phyloP scores from a whole-genome alignment of 345 rosid species.

The Pseudoturritis turrita region DNA sequence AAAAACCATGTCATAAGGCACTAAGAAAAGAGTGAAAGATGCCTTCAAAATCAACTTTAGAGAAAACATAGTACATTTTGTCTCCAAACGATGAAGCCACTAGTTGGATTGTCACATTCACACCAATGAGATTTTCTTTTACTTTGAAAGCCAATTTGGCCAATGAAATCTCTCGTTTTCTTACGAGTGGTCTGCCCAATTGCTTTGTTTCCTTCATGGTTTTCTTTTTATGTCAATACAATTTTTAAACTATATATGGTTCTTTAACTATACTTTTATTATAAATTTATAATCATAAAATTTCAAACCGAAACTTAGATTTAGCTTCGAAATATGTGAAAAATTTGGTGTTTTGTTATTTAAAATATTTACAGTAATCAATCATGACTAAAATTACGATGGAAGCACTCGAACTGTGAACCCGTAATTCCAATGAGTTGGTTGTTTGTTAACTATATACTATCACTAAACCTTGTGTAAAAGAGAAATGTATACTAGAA shows the following conservation, averaged over 20 bases:
- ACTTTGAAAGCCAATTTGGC: constrained; percentile 15
- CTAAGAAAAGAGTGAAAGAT: constrained; percentile 15
- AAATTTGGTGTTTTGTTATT: too few relatives aligned
- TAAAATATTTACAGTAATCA: too few relatives aligned
- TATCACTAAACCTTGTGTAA: not conserved
- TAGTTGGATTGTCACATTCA: constrained; percentile 26
- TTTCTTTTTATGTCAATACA: not conserved
- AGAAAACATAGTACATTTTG: constrained; percentile 30
- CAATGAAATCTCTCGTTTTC: constrained; percentile 12
- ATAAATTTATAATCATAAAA: too few relatives aligned
- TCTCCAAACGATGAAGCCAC: constrained; percentile 29
- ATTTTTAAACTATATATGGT: not conserved
- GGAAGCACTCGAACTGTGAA: too few relatives aligned
- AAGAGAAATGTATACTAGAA: not conserved
- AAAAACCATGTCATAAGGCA: constrained; percentile 17
- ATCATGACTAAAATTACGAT: too few relatives aligned
- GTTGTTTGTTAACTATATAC: not conserved
- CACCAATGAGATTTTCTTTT: constrained; percentile 11
- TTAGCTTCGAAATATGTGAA: too few relatives aligned
- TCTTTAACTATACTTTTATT: not conserved
- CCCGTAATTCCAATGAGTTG: too few relatives aligned
- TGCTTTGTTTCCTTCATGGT: not conserved
- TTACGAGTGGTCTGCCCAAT: not conserved
- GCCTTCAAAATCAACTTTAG: constrained; percentile 13
- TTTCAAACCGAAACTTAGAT: too few relatives aligned